phyloP scores from a whole-genome alignment of 306 rosid genomes.

The Chamaecrista fasciculata region DNA sequence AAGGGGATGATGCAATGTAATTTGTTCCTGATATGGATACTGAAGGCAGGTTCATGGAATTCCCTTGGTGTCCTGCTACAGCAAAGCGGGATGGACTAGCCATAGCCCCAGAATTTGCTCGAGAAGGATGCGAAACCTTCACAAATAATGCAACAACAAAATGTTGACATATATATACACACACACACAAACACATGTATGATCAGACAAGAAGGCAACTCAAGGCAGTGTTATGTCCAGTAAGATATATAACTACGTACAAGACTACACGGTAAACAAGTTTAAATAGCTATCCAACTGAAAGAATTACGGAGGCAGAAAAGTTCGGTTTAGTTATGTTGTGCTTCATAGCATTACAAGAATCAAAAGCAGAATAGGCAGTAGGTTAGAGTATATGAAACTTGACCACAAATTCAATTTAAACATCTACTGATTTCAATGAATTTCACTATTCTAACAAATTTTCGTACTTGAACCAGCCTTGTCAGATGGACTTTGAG shows the following conservation, averaged over 20 bases:
- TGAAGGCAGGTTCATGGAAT: conserved; percentile 58
- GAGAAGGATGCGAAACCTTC: conserved; percentile 77
- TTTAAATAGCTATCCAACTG: neutral
- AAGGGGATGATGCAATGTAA: conserved; percentile 82
- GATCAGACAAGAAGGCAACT: neutral
- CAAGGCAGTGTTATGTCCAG: neutral
- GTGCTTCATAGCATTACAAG: conserved; percentile 7
- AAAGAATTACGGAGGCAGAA: neutral
- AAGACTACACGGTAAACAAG: neutral
- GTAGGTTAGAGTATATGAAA: conserved; percentile 2
- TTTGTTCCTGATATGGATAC: conserved; percentile 72
- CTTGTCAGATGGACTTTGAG: neutral
- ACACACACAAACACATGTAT: neutral
- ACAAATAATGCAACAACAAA: conserved; percentile 27
- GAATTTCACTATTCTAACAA: conserved; percentile 16
- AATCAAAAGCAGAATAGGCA: conserved; percentile 1
- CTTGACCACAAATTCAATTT: conserved; percentile 5
- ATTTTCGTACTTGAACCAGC: conserved; percentile 10
- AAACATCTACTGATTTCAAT: neutral
- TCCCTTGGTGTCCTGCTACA: conserved; percentile 58
- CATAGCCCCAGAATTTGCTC: conserved; percentile 47
- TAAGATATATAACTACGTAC: neutral
- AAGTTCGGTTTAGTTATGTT: neutral
- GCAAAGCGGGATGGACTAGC: conserved; percentile 84
- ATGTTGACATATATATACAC: neutral